Conservation (phyloP, 2,329 filamentous ascomycete species). For the Colletotrichum musae region DNA sequence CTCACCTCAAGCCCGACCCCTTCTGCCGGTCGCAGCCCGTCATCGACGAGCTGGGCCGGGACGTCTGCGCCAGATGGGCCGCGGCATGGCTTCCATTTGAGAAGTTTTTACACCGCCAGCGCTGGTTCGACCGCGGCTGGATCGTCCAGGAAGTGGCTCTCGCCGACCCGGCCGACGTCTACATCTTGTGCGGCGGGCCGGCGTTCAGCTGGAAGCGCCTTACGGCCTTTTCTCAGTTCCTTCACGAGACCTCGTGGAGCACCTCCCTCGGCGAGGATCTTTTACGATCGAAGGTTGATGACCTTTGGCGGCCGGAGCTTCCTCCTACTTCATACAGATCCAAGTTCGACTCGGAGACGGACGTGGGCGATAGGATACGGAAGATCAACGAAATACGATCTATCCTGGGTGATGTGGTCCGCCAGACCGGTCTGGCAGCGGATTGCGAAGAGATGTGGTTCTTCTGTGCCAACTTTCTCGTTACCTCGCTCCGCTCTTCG, state of each 20-base stretch:
- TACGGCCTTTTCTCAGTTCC: constrained; percentile 8
- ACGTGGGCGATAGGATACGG: background rate
- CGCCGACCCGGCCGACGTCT: constrained; percentile 16
- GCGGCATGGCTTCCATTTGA: background rate
- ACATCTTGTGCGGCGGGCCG: constrained; percentile 35
- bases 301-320: too few relatives aligned
- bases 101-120: background rate
- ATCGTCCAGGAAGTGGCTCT: constrained; percentile 42
- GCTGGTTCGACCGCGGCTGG: constrained; percentile 44
- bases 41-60: constrained; percentile 23
- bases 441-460: background rate
- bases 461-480: constrained; percentile 17
- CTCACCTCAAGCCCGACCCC: background rate
- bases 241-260: background rate
- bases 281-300: background rate
- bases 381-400: background rate
- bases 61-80: constrained; percentile 6
- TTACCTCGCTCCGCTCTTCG: constrained; percentile 31
- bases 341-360: background rate
- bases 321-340: background rate
- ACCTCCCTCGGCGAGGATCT: background rate
- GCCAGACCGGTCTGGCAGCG: background rate
- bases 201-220: constrained; percentile 30
- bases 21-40: background rate
- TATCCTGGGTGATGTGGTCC: constrained; percentile 4